These are phyloP conservation scores for Diospyros kaki DNA, from an alignment of 148 eudicot species.

Conservation along the genomic window DNA sequence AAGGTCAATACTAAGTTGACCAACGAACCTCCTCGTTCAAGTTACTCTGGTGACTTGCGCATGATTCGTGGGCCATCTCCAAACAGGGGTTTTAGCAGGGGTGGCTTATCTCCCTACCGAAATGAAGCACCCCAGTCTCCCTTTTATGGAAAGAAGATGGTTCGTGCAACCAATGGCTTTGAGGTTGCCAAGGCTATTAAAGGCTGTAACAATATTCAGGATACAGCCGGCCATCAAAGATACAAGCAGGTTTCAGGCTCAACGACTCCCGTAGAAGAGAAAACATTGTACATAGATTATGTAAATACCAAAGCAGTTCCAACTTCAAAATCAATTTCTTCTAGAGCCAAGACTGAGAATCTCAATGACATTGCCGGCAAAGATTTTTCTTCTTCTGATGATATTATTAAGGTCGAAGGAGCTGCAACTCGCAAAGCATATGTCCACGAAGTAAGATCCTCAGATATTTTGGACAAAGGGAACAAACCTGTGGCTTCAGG, in stretches of 20 bases:
- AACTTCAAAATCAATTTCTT: slow-evolving; percentile 21
- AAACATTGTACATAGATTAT: slow-evolving; percentile 57
- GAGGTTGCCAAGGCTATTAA: slow-evolving; percentile 33
- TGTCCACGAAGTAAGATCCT: slow-evolving; percentile 14
- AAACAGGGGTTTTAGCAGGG: slow-evolving; percentile 44
- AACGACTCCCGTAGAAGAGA: slow-evolving; percentile 45
- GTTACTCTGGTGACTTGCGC: slow-evolving; percentile 54
- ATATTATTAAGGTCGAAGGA: slow-evolving; percentile 12
- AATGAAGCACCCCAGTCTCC: slow-evolving; percentile 59
- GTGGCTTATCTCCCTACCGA: slow-evolving; percentile 48
- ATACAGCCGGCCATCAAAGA: slow-evolving; percentile 20
- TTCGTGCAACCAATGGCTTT: slow-evolving; percentile 45
- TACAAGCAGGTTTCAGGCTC: slow-evolving; percentile 28
- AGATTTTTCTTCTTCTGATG: not conserved
- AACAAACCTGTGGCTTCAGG: not conserved
- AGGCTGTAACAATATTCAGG: slow-evolving; percentile 23
- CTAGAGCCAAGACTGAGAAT: slow-evolving; percentile 24
- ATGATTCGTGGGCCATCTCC: slow-evolving; percentile 50
- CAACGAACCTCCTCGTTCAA: slow-evolving; percentile 34
- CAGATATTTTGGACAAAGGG: slow-evolving; percentile 22
- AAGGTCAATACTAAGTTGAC: slow-evolving; percentile 26
- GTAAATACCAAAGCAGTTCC: slow-evolving; percentile 33
- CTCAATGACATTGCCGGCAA: not conserved
- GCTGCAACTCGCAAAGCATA: slow-evolving; percentile 13
- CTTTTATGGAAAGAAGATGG: slow-evolving; percentile 51